These are phyloP conservation scores for Beauveria australis DNA, from an alignment of 2,329 filamentous ascomycete genomes.

Conservation along the genomic window DNA sequence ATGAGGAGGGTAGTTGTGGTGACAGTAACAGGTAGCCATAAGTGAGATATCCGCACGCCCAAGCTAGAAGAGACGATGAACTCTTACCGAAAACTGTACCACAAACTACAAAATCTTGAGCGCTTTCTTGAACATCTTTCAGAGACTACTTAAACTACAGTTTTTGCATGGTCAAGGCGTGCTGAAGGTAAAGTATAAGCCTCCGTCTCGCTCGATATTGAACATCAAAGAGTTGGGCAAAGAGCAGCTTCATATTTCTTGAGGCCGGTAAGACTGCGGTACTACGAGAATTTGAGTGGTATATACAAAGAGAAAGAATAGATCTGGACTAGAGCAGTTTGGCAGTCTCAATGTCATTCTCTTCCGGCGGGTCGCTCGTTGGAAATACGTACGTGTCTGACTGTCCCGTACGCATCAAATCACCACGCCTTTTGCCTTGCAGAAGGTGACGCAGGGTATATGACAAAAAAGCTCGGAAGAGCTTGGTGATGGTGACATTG, in stretches of 20 bases:
- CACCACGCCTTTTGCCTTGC: neutral
- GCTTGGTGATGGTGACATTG: neutral
- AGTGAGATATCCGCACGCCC: slow-evolving; percentile 41
- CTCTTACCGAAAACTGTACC: slow-evolving; percentile 12
- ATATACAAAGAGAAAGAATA: too few relatives aligned
- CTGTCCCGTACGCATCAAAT: neutral
- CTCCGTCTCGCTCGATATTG: neutral
- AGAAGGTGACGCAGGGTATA: neutral
- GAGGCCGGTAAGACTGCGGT: too few relatives aligned
- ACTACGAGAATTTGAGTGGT: too few relatives aligned
- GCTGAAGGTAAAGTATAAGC: neutral
- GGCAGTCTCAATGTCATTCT: too few relatives aligned
- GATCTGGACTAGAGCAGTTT: too few relatives aligned
- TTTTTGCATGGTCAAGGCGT: neutral
- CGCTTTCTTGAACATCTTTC: too few relatives aligned
- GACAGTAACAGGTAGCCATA: slow-evolving; percentile 51
- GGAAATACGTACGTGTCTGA: neutral
- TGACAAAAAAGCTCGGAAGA: neutral
- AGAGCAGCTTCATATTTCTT: too few relatives aligned
- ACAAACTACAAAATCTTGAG: too few relatives aligned
- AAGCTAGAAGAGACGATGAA: slow-evolving; percentile 24
- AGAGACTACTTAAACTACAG: too few relatives aligned
- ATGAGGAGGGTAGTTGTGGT: slow-evolving; percentile 48
- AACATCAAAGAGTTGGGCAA: neutral
- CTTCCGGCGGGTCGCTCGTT: too few relatives aligned